Base-by-base conservation (phyloP, 192 early-diverging fungal species). In the Coemansia sp. region DNA sequence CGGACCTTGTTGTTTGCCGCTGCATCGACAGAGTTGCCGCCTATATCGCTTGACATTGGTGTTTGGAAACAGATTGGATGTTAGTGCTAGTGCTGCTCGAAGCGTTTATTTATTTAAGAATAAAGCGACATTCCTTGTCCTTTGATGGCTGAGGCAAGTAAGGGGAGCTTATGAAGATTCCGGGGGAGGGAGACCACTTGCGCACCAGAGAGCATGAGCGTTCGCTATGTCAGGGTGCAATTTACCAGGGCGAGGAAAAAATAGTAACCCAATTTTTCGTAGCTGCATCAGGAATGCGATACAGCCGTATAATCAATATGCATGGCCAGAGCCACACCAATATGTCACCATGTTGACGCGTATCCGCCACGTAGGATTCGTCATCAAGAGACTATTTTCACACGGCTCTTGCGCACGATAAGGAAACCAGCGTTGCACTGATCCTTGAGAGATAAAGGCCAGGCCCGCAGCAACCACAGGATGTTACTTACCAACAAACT, bases 1-100 rank as follows among this genome's bases (percentile, higher is more conserved):
- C 88, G 84, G 25, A 92, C 88, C 56, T 76, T 75, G 42, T 86
- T 86, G 68, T 85, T 75, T 43, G 89, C 78, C 34, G 89, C 89
- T 12, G 68, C 78, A 31, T 85, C 82, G 42, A 92, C 69, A 33
- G 84, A 81, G 68, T 92, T 92, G 53, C 88, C 88, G 67, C 91
- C 91, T 91, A 85, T 7, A n/a, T 61, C 34, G 23, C 31, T 28
- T 15, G 64, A 23, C 31, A 60, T 68, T 42, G 29, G 56, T 37
- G 42, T 28, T 18, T 28, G 37, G 23, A 51, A 51, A 7, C 1
- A 40, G 7, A n/a, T n/a, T n/a, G n/a, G n/a, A n/a, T n/a, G n/a
- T n/a, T n/a, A n/a, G n/a, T n/a, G n/a, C n/a, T n/a, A n/a, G n/a
- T n/a, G n/a, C n/a, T n/a, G n/a, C n/a, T n/a, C n/a, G n/a, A n/a